Conservation (phyloP, 2,329 filamentous ascomycete genomes). For the Leptographium procerum region DNA sequence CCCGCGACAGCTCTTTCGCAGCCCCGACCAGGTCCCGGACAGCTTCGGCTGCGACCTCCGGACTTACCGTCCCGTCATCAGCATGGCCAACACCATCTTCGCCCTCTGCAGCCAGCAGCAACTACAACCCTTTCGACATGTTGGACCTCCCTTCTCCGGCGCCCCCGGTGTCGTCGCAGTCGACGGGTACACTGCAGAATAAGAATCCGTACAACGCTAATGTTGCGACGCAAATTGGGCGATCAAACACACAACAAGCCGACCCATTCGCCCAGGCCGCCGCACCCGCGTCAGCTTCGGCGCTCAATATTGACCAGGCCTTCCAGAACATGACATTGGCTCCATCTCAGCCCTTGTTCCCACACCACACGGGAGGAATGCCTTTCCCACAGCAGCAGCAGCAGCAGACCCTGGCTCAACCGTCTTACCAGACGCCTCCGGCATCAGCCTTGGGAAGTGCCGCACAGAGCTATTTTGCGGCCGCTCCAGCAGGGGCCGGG, state of each 20-base stretch:
- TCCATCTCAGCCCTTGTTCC: slow-evolving; percentile 48
- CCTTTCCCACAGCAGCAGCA: slow-evolving; percentile 23
- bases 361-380: slow-evolving; percentile 56
- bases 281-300: slow-evolving; percentile 15
- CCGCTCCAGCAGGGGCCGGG: not conserved
- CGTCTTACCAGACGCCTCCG: slow-evolving; percentile 29
- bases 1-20: slow-evolving; percentile 33
- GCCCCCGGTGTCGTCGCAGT: slow-evolving; percentile 52
- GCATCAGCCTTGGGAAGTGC: not conserved
- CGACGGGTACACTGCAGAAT: slow-evolving; percentile 49
- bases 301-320: slow-evolving; percentile 45
- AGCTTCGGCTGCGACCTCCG: slow-evolving; percentile 31
- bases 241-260: slow-evolving; percentile 26
- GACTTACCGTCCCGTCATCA: slow-evolving; percentile 14
- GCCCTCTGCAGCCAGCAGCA: slow-evolving; percentile 27
- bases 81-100: slow-evolving; percentile 14
- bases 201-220: slow-evolving; percentile 42
- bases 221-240: slow-evolving; percentile 55
- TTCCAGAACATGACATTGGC: slow-evolving; percentile 67
- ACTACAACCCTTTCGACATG: slow-evolving; percentile 54
- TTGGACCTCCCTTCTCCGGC: slow-evolving; percentile 46
- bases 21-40: slow-evolving; percentile 39
- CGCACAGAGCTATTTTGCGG: slow-evolving; percentile 8
- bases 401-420: slow-evolving; percentile 12
- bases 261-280: slow-evolving; percentile 14